Evolutionary conservation across 2,329 filamentous ascomycete genomes (phyloP).

Genomic region (Colletotrichum melonis): DNA sequence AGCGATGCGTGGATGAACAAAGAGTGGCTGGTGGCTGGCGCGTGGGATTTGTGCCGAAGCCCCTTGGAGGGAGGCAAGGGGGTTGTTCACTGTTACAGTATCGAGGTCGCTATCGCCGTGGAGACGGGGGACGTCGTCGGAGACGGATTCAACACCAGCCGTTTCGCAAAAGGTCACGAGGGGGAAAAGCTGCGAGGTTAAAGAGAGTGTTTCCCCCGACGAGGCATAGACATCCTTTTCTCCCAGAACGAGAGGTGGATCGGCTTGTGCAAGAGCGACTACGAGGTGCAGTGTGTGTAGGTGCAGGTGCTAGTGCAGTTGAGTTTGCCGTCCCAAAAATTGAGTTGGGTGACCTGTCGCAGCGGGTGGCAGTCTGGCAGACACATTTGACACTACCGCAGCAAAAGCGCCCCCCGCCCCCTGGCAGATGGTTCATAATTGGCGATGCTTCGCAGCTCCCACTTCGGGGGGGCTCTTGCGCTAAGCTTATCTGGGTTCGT

Average conservation of each 20-base stretch:
- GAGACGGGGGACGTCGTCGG: constrained; percentile 12
- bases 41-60: constrained; percentile 29
- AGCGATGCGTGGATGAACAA: constrained; percentile 3
- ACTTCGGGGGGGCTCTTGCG: constrained; percentile 20
- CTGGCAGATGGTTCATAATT: constrained; percentile 12
- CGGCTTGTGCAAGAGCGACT: background rate
- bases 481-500: constrained; percentile 30
- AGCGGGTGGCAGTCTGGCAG: constrained; percentile 30
- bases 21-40: constrained; percentile 27
- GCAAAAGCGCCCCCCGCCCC: constrained; percentile 11
- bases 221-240: constrained; percentile 9
- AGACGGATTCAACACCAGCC: background rate
- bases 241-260: background rate
- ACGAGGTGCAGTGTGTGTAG: background rate
- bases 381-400: constrained; percentile 31
- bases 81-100: constrained; percentile 11
- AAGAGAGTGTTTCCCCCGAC: background rate
- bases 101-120: constrained; percentile 26
- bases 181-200: background rate
- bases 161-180: background rate
- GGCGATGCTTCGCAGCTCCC: constrained; percentile 30
- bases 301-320: background rate
- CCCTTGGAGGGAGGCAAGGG: constrained; percentile 27
- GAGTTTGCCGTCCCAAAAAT: constrained; percentile 33
- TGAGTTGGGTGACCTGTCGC: constrained; percentile 34